Percentiles rank a stretch among this genome's conserved stretches.
Conservation (phyloP, 257 asterid species). For the Rhazya stricta region DNA sequence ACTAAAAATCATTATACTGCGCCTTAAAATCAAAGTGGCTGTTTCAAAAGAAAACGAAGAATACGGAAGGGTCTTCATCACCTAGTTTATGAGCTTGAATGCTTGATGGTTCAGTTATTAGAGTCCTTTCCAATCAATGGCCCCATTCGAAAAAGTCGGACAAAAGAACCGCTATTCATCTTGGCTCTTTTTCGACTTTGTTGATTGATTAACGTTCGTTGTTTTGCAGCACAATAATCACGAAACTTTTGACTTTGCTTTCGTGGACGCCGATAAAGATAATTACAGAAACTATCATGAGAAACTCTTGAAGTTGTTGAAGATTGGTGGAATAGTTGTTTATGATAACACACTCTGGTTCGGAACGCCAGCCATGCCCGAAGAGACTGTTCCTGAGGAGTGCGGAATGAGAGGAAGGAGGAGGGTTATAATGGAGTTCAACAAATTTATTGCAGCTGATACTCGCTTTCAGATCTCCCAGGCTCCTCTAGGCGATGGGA, state of each 20-base stretch:
- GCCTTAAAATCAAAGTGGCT: not conserved
- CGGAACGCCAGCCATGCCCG: slow-evolving; percentile 38
- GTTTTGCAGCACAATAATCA: slow-evolving; percentile 20
- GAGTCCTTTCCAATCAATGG: too few relatives aligned
- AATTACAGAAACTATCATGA: slow-evolving; percentile 45
- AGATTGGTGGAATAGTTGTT: slow-evolving; percentile 38
- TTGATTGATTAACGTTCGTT: not conserved
- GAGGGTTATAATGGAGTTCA: slow-evolving; percentile 10
- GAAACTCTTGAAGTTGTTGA: slow-evolving; percentile 39
- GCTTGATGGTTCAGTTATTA: too few relatives aligned
- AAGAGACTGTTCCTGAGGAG: slow-evolving; percentile 18
- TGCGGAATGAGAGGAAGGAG: not conserved
- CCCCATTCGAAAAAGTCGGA: not conserved
- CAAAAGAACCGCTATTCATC: not conserved
- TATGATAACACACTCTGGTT: slow-evolving; percentile 61
- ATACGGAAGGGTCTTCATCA: too few relatives aligned
- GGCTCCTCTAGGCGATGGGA: slow-evolving; percentile 28
- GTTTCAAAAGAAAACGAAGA: too few relatives aligned
- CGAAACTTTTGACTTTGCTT: slow-evolving; percentile 45
- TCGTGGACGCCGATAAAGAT: slow-evolving; percentile 50
- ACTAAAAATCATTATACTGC: too few relatives aligned
- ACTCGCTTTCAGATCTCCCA: slow-evolving; percentile 22
- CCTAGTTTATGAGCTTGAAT: too few relatives aligned
- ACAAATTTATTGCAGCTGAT: slow-evolving; percentile 29
- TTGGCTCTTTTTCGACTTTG: not conserved